Evolutionary conservation across 192 early-diverging fungal species (phyloP).

Genomic region (Geranomyces variabilis): DNA sequence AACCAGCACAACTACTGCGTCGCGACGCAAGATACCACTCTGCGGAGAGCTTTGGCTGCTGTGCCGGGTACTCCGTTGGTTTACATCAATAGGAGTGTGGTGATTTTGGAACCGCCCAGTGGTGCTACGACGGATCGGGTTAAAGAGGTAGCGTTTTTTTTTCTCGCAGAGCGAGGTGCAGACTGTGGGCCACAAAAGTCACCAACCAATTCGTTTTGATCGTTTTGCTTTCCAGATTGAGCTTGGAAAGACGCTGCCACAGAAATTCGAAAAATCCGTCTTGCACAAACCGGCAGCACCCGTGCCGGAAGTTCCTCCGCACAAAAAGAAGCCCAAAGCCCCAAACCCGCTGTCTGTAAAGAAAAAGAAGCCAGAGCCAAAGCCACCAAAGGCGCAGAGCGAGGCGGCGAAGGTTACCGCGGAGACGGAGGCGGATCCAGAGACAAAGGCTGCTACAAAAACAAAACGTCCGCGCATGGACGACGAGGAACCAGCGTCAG

Average conservation of each 20-base stretch:
- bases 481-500: neutral
- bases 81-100: constrained; percentile 73
- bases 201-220: neutral
- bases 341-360: constrained; percentile 89
- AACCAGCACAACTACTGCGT: constrained; percentile 88
- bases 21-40: constrained; percentile 74
- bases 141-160: constrained; percentile 55
- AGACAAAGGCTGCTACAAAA: neutral
- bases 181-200: neutral
- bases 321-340: constrained; percentile 71
- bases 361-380: constrained; percentile 59
- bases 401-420: too few species aligned
- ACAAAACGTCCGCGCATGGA: neutral
- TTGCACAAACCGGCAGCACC: constrained; percentile 44
- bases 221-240: constrained; percentile 46
- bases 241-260: constrained; percentile 55
- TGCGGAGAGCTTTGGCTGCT: constrained; percentile 64
- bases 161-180: neutral
- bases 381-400: neutral
- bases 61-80: constrained; percentile 88
- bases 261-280: constrained; percentile 54
- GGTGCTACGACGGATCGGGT: constrained; percentile 49
- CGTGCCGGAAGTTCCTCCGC: constrained; percentile 55
- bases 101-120: constrained; percentile 81
- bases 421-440: neutral